Base-by-base conservation (phyloP, 805 yeast species). In the Lachancea nothofagi region DNA sequence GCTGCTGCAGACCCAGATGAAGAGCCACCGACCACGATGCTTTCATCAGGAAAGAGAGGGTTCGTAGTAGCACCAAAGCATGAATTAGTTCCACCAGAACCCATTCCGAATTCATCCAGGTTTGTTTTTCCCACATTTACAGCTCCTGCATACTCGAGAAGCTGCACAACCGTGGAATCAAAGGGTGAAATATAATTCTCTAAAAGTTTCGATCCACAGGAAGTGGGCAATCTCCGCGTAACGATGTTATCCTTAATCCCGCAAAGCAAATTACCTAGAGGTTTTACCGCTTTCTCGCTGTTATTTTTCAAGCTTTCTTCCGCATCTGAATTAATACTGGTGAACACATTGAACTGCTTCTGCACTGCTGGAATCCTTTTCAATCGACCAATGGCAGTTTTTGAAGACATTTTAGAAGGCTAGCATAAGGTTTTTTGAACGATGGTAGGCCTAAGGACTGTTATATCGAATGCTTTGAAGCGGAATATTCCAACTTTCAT, bases 31-130 rank as follows among this genome's bases (percentile, higher is more conserved):
- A 83, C 70, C 1, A 76, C 63, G 28, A 73, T 61, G 14, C 61
- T 59, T 3, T 48, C 48, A 13, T 51, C 47, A 0, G 62, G 59
- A 41, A 57, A 75, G 7, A 68, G 49, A 1, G 82, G 80, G 50
- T 84, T 83, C 3, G 65, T 41, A 0, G 81, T 71, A 1, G 82
- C 69, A 0, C 88, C 89, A 53, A 62, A 75, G 36, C 52, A 48
- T 0, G 83, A 72, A 49, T 75, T 69, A 2, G 76, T 65, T 10
- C 77, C 80, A 1, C 79, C 71, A 9, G 85, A 79, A 8, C 98
- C 99, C 98, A 93, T 93, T 2, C 96, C 99, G 66, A 93, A 93
- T 64, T 93, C 97, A 64, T 93, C 99, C 75, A 93, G 68, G 51
- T 90, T 93, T 2, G 94, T 74, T 59, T 90, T 93, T 0, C 96